Evolutionary conservation across 2,329 filamentous ascomycete species (phyloP).

Genomic region (Aspergillus tubingensis): DNA sequence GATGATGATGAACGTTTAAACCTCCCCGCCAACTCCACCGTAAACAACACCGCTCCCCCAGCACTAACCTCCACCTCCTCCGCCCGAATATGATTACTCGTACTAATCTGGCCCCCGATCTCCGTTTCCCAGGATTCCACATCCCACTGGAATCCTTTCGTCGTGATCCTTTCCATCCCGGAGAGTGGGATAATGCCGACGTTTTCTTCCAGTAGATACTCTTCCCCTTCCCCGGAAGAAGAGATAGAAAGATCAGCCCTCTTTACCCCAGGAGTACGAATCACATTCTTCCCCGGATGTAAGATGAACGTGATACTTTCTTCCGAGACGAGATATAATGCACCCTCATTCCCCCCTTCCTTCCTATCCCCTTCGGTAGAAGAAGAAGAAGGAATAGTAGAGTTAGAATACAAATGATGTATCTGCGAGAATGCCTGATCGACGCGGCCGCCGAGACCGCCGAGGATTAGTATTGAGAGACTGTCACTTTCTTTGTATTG

Average conservation of each 20-base stretch:
- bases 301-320: conserved; percentile 81
- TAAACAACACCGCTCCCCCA: conserved; percentile 69
- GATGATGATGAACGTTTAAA: conserved; percentile 31
- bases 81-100: conserved; percentile 74
- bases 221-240: neutral
- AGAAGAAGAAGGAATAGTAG: neutral
- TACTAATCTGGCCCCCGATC: conserved; percentile 73
- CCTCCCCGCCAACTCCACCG: conserved; percentile 61
- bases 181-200: conserved; percentile 84
- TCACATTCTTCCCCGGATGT: conserved; percentile 65
- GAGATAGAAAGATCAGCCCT: neutral
- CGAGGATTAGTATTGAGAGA: conserved; percentile 74
- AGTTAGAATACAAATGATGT: conserved; percentile 67
- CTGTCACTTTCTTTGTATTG: conserved; percentile 13
- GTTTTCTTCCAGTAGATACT: conserved; percentile 66
- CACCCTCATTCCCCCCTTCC: conserved; percentile 40
- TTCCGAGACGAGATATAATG: conserved; percentile 77
- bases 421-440: conserved; percentile 90
- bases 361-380: no score
- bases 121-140: conserved; percentile 76
- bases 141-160: conserved; percentile 86
- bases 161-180: conserved; percentile 76
- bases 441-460: conserved; percentile 83
- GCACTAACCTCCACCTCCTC: conserved; percentile 64
- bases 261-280: conserved; percentile 60